A percentile compares a stretch with the other conserved stretches of the same genome.
Evolutionary conservation across 2,329 filamentous ascomycete species (phyloP).

Genomic region (Sporothrix pallida): DNA sequence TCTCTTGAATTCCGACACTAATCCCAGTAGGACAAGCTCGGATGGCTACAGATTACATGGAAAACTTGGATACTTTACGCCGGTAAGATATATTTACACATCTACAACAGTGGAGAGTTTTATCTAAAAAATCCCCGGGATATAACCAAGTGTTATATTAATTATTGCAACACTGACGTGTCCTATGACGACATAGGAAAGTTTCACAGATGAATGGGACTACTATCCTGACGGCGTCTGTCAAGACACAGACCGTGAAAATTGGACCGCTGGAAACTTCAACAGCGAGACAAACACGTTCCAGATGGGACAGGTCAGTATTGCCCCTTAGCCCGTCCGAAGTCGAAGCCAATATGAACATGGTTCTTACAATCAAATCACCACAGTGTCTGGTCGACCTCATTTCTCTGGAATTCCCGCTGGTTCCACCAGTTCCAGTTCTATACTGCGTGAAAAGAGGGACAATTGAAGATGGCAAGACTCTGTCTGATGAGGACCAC

Average conservation of each 20-base stretch:
- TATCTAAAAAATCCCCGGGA: too few species aligned
- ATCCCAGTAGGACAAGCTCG: too few species aligned
- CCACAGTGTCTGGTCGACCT: conserved; percentile 8
- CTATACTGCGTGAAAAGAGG: conserved; percentile 5
- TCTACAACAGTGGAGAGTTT: too few species aligned
- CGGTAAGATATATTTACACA: too few species aligned
- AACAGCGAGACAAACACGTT: conserved; percentile 26
- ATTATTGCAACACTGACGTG: background rate
- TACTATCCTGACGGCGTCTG: background rate
- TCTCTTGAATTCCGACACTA: too few species aligned
- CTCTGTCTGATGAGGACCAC: background rate
- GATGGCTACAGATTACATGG: too few species aligned
- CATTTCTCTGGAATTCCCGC: background rate
- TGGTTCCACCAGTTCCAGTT: conserved; percentile 26
- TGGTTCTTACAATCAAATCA: background rate
- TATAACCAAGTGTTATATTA: too few species aligned
- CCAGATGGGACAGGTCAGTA: conserved; percentile 33
- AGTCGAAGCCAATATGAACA: background rate
- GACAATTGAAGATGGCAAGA: too few species aligned
- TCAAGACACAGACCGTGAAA: background rate
- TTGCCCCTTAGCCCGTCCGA: too few species aligned
- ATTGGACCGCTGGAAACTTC: conserved; percentile 31
- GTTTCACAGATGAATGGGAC: conserved; percentile 36
- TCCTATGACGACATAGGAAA: conserved; percentile 7
- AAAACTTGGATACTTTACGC: too few species aligned